A percentile compares a stretch with the other conserved stretches of the same genome.
Evolutionary conservation across 331 rosid species (phyloP).

Genomic region (Arachis monticola): DNA sequence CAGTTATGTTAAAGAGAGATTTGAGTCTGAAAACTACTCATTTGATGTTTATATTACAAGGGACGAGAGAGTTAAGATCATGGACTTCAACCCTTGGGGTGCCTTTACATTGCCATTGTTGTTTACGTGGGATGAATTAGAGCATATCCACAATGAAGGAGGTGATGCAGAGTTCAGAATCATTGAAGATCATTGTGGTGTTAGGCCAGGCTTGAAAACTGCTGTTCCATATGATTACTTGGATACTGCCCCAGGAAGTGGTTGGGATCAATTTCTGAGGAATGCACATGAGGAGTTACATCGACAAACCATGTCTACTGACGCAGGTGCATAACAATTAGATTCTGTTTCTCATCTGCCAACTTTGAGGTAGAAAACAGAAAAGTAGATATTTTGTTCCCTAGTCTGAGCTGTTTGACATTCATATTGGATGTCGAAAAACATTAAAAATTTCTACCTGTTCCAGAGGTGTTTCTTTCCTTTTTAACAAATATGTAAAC

Average conservation of each 20-base stretch:
- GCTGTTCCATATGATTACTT: conserved; percentile 84
- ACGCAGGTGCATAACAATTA: conserved; percentile 62
- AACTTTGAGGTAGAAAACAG: conserved; percentile 11
- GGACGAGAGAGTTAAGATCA: conserved; percentile 61
- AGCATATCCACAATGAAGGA: conserved; percentile 32
- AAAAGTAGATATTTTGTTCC: not conserved
- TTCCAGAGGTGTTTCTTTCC: not conserved
- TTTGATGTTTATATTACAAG: conserved; percentile 69
- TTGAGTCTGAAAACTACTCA: conserved; percentile 70
- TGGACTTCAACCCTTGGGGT: conserved; percentile 93
- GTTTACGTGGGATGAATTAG: conserved; percentile 81
- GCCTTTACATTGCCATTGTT: conserved; percentile 72
- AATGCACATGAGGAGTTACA: conserved; percentile 66
- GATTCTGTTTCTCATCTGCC: not conserved
- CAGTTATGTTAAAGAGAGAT: conserved; percentile 44
- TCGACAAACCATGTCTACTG: conserved; percentile 49
- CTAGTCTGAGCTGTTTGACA: not conserved
- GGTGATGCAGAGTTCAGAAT: conserved; percentile 63
- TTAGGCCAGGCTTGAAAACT: conserved; percentile 84
- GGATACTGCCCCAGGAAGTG: conserved; percentile 77
- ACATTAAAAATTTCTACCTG: not conserved
- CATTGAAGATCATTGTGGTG: conserved; percentile 73
- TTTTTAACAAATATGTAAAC: not conserved
- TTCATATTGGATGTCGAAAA: not conserved
- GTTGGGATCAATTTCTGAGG: conserved; percentile 84